Evolutionary conservation across 2,329 filamentous ascomycete genomes (phyloP).

Genomic region (Diaporthe batatas): DNA sequence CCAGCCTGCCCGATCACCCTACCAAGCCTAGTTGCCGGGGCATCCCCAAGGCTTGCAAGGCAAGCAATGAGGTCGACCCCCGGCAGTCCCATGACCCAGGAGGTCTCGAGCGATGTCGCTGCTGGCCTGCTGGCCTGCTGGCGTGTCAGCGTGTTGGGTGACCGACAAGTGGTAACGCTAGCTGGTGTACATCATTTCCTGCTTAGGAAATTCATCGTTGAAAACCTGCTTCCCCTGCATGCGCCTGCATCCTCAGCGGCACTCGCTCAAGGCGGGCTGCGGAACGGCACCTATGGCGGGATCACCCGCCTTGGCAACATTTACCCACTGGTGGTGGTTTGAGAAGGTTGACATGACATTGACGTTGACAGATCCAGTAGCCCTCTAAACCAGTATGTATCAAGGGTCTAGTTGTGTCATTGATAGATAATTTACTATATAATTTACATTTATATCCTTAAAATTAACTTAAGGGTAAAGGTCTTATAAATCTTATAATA

Average conservation of each 20-base stretch:
- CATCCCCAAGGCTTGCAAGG: background rate
- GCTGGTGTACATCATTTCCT: conserved; percentile 21
- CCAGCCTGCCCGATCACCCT: conserved; percentile 8
- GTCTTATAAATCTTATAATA: too few relatives aligned
- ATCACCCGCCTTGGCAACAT: conserved; percentile 18
- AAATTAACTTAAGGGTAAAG: too few relatives aligned
- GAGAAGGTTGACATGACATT: too few relatives aligned
- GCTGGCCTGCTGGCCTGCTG: conserved; percentile 1
- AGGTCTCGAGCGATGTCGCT: conserved; percentile 18
- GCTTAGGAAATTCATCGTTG: background rate
- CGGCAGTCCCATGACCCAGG: conserved; percentile 7
- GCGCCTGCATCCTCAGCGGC: background rate
- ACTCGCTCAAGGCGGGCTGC: background rate
- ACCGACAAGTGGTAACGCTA: conserved; percentile 13
- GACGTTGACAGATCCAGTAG: too few relatives aligned
- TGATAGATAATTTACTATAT: too few relatives aligned
- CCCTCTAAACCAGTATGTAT: too few relatives aligned
- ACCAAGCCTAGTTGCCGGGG: background rate
- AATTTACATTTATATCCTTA: too few relatives aligned
- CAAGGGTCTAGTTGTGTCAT: too few relatives aligned
- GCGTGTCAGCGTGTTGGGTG: conserved; percentile 3
- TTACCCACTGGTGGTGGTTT: background rate
- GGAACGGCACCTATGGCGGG: conserved; percentile 6
- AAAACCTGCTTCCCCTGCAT: conserved; percentile 36
- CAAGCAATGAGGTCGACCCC: conserved; percentile 6